Conservation (phyloP, 2,329 filamentous ascomycete species). For the Cordyceps cateniannulata region DNA sequence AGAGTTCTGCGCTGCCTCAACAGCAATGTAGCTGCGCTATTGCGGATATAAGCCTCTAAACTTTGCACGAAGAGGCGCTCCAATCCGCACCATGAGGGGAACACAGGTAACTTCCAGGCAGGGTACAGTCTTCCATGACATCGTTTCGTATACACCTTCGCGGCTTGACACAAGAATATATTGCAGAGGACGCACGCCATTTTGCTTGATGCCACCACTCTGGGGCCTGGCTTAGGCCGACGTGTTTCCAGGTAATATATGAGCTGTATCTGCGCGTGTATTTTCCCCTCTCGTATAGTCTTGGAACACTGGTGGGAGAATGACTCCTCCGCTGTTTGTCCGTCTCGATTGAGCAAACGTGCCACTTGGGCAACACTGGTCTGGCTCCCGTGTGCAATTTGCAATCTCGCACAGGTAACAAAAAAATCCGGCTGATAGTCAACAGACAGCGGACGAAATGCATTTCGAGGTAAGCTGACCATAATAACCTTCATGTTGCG, state of each 20-base stretch:
- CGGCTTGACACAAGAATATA: slow-evolving; percentile 36
- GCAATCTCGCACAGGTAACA: neutral
- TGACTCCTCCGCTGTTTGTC: neutral
- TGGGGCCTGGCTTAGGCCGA: slow-evolving; percentile 22
- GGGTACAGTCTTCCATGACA: slow-evolving; percentile 38
- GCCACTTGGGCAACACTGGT: neutral
- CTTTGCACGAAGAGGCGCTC: neutral
- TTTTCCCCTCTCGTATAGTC: neutral
- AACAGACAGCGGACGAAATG: neutral
- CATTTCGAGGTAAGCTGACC: slow-evolving; percentile 20
- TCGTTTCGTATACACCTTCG: slow-evolving; percentile 32
- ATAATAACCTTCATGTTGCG: slow-evolving; percentile 22
- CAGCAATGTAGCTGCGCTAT: neutral
- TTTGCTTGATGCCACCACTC: slow-evolving; percentile 42
- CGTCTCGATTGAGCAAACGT: neutral
- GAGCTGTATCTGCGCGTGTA: neutral
- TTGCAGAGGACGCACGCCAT: slow-evolving; percentile 46
- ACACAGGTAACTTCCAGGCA: slow-evolving; percentile 2
- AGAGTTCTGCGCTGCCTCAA: neutral
- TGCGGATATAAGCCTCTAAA: slow-evolving; percentile 2
- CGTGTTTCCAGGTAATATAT: neutral
- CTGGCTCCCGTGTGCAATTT: neutral
- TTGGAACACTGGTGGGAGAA: neutral
- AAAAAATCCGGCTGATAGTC: neutral
- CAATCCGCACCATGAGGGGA: neutral